Evolutionary conservation across 345 rosid species (phyloP).

Genomic region (Pseudoturritis turrita): DNA sequence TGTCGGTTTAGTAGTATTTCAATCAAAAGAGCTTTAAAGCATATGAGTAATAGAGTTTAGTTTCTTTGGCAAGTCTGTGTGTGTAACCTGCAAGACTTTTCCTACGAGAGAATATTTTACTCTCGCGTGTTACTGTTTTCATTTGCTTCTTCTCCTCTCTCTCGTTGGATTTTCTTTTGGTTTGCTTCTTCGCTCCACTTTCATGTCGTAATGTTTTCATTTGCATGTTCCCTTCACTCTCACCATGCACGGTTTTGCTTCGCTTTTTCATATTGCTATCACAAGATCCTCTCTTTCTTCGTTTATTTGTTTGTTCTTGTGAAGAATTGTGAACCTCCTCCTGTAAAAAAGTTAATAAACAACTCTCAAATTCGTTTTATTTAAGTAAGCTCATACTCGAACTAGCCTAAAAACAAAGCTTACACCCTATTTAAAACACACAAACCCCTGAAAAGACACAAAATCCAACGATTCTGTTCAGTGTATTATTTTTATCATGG

Average conservation of each 20-base stretch:
- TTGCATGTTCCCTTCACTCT: background rate
- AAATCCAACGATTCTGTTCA: background rate
- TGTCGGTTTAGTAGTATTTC: background rate
- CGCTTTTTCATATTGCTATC: slow-evolving; percentile 19
- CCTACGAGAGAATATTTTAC: slow-evolving; percentile 40
- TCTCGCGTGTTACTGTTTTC: slow-evolving; percentile 36
- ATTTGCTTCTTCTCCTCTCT: slow-evolving; percentile 26
- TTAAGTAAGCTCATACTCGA: background rate
- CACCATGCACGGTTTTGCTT: slow-evolving; percentile 18
- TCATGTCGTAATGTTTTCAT: slow-evolving; percentile 3
- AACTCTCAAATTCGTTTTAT: background rate
- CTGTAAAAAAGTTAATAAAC: slow-evolving; percentile 15
- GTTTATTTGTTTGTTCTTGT: slow-evolving; percentile 17
- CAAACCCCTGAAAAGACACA: background rate
- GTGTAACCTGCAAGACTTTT: slow-evolving; percentile 92
- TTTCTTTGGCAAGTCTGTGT: slow-evolving; percentile 16
- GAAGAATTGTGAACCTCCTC: slow-evolving; percentile 39
- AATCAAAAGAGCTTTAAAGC: background rate
- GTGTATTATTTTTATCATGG: background rate
- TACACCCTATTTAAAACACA: background rate
- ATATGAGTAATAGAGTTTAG: background rate
- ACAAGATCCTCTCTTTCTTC: slow-evolving; percentile 5
- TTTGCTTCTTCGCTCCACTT: slow-evolving; percentile 25
- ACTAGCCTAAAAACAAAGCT: background rate
- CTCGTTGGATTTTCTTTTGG: slow-evolving; percentile 8